Conservation (phyloP, 192 early-diverging fungal genomes). For the Umbelopsis sp. region DNA sequence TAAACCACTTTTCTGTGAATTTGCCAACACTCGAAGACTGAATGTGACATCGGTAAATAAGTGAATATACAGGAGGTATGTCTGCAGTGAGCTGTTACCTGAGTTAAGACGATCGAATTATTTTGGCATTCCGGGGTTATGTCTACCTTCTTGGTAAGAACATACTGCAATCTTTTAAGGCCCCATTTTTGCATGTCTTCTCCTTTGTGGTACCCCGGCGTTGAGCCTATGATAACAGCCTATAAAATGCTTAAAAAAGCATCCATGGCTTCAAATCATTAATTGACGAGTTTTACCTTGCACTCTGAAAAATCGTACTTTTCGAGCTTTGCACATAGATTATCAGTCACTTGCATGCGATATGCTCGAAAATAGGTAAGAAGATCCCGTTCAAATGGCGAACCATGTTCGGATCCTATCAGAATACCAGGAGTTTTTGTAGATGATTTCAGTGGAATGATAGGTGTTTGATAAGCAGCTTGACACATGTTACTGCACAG, state of each 20-base stretch:
- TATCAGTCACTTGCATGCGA: slow-evolving; percentile 28
- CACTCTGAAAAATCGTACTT: slow-evolving; percentile 55
- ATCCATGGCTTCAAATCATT: no score
- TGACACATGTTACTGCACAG: slow-evolving; percentile 57
- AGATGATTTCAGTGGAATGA: slow-evolving; percentile 38
- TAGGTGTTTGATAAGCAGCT: slow-evolving; percentile 54
- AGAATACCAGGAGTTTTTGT: not conserved
- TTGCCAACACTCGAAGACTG: slow-evolving; percentile 68
- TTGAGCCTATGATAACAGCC: slow-evolving; percentile 56
- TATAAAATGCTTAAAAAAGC: not conserved
- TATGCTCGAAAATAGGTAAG: slow-evolving; percentile 56
- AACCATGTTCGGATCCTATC: slow-evolving; percentile 14
- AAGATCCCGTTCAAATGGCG: slow-evolving; percentile 59
- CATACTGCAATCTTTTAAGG: slow-evolving; percentile 43
- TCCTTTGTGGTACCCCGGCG: slow-evolving; percentile 58
- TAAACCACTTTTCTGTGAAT: slow-evolving; percentile 59
- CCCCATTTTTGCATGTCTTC: slow-evolving; percentile 57
- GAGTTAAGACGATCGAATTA: slow-evolving; percentile 45
- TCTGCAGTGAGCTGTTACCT: slow-evolving; percentile 34
- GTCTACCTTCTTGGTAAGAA: slow-evolving; percentile 42
- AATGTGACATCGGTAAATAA: not conserved
- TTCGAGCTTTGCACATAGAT: slow-evolving; percentile 35
- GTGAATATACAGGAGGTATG: not conserved
- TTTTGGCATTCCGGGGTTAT: slow-evolving; percentile 26
- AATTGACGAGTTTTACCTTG: slow-evolving; percentile 27